phyloP scores from a whole-genome alignment of 495 filamentous ascomycete species.

The Trichoderma parareesei region DNA sequence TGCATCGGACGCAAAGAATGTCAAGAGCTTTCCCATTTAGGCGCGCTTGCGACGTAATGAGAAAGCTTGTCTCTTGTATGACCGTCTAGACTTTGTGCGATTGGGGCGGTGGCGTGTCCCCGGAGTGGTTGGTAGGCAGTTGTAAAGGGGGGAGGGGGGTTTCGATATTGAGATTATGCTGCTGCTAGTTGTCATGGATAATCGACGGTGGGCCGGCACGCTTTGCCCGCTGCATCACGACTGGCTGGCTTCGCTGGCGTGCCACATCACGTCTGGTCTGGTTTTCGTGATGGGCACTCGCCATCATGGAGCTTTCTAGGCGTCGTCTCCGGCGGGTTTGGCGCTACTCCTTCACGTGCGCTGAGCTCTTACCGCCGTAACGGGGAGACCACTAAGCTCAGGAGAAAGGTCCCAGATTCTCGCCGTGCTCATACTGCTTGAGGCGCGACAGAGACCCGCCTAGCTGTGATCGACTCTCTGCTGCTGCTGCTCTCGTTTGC shows the following conservation, averaged over 20 bases:
- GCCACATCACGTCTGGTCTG: not conserved
- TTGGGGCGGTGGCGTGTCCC: not conserved
- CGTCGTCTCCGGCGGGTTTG: not conserved
- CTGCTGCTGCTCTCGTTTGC: not conserved
- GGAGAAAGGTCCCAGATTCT: not conserved
- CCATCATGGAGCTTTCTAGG: constrained; percentile 1
- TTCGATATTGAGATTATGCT: not conserved
- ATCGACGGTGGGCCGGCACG: constrained; percentile 3
- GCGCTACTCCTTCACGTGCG: not conserved
- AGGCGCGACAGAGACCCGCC: constrained; percentile 1
- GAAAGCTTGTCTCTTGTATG: not conserved
- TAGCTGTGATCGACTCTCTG: not conserved
- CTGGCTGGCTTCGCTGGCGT: constrained; percentile 1
- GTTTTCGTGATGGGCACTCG: not conserved
- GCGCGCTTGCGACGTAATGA: constrained; percentile 2
- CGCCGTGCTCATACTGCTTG: not conserved
- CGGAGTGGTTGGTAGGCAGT: not conserved
- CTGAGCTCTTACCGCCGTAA: not conserved
- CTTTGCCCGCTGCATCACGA: constrained; percentile 4
- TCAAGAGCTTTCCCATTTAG: constrained; percentile 9
- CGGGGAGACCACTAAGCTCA: not conserved
- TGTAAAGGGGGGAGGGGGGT: not conserved
- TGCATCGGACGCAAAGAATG: constrained; percentile 8
- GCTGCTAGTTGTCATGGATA: not conserved
- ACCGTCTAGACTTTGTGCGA: not conserved